These are phyloP conservation scores for Colletotrichum cuscutae DNA, from an alignment of 2,329 filamentous ascomycete genomes.

Conservation along the genomic window DNA sequence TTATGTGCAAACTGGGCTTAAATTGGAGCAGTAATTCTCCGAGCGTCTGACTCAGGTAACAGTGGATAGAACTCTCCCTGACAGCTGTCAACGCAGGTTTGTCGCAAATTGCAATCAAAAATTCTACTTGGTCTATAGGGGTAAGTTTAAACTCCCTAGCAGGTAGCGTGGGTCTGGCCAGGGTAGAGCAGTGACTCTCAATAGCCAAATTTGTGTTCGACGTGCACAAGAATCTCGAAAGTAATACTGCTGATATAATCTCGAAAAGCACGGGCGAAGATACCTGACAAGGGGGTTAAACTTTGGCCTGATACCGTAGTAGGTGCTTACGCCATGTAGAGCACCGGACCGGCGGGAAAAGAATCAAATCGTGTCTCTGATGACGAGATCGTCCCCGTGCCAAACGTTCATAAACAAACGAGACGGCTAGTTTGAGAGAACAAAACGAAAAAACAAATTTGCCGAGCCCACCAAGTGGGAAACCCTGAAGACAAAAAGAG, in stretches of 20 bases:
- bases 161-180: no score
- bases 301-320: no score
- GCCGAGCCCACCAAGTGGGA: background rate
- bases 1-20: background rate
- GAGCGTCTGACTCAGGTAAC: background rate
- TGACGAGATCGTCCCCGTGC: background rate
- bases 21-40: background rate
- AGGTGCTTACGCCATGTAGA: background rate
- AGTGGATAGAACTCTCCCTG: background rate
- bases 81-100: background rate
- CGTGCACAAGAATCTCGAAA: no score
- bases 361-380: background rate
- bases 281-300: no score
- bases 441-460: background rate
- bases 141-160: no score
- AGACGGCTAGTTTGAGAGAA: background rate
- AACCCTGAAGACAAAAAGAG: background rate
- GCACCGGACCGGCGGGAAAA: background rate
- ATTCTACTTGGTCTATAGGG: no score
- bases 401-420: background rate
- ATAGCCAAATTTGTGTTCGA: no score
- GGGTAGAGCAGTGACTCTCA: no score
- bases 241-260: no score
- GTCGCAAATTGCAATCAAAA: background rate
- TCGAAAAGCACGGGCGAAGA: no score